Base-by-base conservation (phyloP, 2,329 filamentous ascomycete species). In the Rhytidhysteron rufulum region DNA sequence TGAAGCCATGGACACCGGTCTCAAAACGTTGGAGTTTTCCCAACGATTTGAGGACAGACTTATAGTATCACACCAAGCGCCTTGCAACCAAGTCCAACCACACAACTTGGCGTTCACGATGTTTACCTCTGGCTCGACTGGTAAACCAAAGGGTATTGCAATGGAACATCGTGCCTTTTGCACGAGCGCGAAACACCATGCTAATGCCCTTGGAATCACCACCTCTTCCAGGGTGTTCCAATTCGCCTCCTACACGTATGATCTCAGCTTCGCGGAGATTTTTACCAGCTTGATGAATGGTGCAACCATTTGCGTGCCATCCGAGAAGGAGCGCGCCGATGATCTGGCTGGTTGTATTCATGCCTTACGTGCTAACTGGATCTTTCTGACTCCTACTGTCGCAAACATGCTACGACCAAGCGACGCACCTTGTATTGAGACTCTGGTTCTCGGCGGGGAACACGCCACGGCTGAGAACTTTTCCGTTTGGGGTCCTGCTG, bases 91-190 rank as follows among this genome's bases (percentile, higher is more conserved):
- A n/a, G 57, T 65, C 0, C 55, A 60, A 40, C 15, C 40, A 9
- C 0, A 63, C 71, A 0, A 48, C 27, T 25, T 31, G 30, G 39
- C 42, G 2, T 48, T 94, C 69, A 77, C 94, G 47, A 90, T 94
- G 85, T 94, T 47, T 18, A 47, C 44, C 10, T 39, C 34, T 13
- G 45, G 45, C 5, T 41, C 39, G 2, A 48, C 45, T 2, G 45
- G 45, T 1, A 38, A 25, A 13, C 45, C 45, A 9, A 48, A 48
- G 31, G 42, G 27, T 16, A 21, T 40, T 10, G 22, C 41, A 10
- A 16, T 46, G 10, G 22, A 33, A 4, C 43, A 45, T 34, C 45
- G 44, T n/a, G 56, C 50, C 35, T 49, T 58, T 25, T 42, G 43
- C 3, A 45, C 50, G 11, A 37, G 44, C 20, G 31, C 16, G 20